phyloP scores from a whole-genome alignment of 2,329 filamentous ascomycete genomes.

The Aspergillus felis region DNA sequence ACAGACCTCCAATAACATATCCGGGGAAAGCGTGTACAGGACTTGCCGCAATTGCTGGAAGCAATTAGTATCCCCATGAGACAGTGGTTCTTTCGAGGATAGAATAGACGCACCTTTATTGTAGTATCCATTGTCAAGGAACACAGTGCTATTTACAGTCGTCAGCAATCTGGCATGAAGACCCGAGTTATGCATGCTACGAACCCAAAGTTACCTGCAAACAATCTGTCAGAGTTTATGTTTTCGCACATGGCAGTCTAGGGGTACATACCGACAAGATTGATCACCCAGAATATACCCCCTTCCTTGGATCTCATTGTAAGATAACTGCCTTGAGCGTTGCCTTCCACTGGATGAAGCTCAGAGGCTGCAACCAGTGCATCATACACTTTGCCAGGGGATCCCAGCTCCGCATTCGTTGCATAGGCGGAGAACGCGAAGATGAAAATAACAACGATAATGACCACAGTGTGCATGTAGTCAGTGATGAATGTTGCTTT shows the following conservation, averaged over 20 bases:
- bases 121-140: slow-evolving; percentile 82
- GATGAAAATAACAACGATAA: slow-evolving; percentile 75
- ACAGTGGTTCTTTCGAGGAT: too few species aligned
- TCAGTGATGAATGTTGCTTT: slow-evolving; percentile 86
- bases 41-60: slow-evolving; percentile 72
- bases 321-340: slow-evolving; percentile 75
- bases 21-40: slow-evolving; percentile 83
- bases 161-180: slow-evolving; percentile 4
- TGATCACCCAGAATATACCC: slow-evolving; percentile 87
- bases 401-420: slow-evolving; percentile 67
- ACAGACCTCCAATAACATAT: slow-evolving; percentile 80
- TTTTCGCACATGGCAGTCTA: neutral
- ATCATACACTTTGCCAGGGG: slow-evolving; percentile 73
- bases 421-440: slow-evolving; percentile 82
- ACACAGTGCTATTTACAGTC: slow-evolving; percentile 58
- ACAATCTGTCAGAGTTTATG: slow-evolving; percentile 1
- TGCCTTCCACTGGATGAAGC: slow-evolving; percentile 72
- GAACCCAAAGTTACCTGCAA: slow-evolving; percentile 28
- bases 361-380: slow-evolving; percentile 65
- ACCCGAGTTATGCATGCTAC: slow-evolving; percentile 1
- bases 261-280: slow-evolving; percentile 74
- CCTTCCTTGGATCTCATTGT: slow-evolving; percentile 81
- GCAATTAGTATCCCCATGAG: slow-evolving; percentile 1
- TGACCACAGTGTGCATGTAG: slow-evolving; percentile 74
- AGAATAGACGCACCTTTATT: slow-evolving; percentile 57